Evolutionary conservation across 441 rosid genomes (phyloP).

Genomic region (Omphalea diandra): DNA sequence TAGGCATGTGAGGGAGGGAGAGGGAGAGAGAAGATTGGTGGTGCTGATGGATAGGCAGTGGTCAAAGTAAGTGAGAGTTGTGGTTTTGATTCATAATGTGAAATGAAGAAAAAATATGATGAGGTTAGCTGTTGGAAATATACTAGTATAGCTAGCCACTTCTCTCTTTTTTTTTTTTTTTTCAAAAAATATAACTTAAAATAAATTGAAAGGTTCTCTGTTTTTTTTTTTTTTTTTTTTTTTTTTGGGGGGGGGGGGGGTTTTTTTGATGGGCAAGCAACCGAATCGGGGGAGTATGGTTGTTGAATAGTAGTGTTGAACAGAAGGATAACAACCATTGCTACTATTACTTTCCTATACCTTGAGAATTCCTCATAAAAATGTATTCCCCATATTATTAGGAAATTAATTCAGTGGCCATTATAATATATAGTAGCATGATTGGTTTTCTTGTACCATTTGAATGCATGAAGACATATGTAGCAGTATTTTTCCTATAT

Average conservation of each 20-base stretch:
- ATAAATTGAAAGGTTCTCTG: no score
- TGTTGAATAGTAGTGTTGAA: conserved; percentile 41
- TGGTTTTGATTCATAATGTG: conserved; percentile 37
- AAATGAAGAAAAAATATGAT: conserved; percentile 25
- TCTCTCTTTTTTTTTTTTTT: background rate
- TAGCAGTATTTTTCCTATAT: no score
- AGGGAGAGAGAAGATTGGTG: background rate
- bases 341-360: conserved; percentile 25
- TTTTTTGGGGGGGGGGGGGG: background rate
- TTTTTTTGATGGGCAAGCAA: conserved; percentile 40
- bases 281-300: conserved; percentile 45
- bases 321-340: conserved; percentile 34
- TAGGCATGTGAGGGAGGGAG: conserved; percentile 23
- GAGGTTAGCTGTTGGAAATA: background rate
- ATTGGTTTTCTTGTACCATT: no score
- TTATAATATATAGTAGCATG: no score
- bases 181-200: no score
- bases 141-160: no score
- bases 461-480: no score
- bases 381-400: no score
- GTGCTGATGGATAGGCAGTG: conserved; percentile 4
- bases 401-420: no score
- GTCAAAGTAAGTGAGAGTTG: conserved; percentile 33
- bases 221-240: background rate
- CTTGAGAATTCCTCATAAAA: no score